Conservation (phyloP, 177 flowering plant species). For the Vitis hybrid region DNA sequence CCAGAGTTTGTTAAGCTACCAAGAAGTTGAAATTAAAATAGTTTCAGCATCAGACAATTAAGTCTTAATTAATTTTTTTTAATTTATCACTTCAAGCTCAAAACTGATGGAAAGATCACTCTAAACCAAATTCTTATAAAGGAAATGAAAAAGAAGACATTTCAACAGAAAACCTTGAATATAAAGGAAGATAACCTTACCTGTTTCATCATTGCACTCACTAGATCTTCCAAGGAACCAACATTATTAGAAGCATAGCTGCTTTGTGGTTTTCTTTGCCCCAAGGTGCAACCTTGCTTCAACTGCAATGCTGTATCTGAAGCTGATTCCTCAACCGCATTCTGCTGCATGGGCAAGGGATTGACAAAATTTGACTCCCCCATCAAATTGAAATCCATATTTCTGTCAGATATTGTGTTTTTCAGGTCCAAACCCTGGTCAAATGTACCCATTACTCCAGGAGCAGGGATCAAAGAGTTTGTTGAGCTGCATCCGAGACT, state of each 20-base stretch:
- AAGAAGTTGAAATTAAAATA: no score
- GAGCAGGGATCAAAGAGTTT: conserved; percentile 27
- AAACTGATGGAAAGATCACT: neutral
- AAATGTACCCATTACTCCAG: conserved; percentile 16
- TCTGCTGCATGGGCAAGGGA: conserved; percentile 29
- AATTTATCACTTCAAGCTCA: neutral
- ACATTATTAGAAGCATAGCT: no score
- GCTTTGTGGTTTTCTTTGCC: no score
- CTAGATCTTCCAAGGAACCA: no score
- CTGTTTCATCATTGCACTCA: no score
- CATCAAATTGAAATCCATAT: conserved; percentile 23
- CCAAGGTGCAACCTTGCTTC: no score
- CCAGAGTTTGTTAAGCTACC: no score
- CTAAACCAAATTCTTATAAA: no score
- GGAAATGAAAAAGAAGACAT: neutral
- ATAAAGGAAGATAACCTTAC: neutral
- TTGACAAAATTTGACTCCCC: conserved; percentile 29
- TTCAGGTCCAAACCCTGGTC: conserved; percentile 31
- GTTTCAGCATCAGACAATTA: no score
- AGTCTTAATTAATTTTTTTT: no score
- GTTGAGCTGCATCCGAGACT: conserved; percentile 16
- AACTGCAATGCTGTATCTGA: no score
- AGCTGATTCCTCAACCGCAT: conserved; percentile 23
- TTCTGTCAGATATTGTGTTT: conserved; percentile 17
- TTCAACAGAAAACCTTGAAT: neutral